Evolutionary conservation across 176 grass and related monocot genomes (phyloP).

Genomic region (Alopecurus myosuroides): DNA sequence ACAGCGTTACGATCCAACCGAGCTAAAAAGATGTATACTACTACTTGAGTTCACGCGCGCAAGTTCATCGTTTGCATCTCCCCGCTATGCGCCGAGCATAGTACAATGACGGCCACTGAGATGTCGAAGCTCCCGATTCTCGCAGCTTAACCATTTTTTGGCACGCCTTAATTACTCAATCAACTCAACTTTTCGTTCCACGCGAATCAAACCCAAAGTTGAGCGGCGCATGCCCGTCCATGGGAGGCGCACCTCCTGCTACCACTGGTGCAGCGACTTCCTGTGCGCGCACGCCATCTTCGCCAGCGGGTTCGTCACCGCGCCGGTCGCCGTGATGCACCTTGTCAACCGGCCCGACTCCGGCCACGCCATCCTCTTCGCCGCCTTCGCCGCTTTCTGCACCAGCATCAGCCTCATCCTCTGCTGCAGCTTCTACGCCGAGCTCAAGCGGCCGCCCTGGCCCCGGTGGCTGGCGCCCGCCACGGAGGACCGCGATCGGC

Average conservation of each 20-base stretch:
- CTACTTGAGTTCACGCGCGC: not conserved
- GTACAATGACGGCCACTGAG: not conserved
- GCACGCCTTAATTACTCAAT: not conserved
- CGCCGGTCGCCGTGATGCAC: conserved; percentile 18
- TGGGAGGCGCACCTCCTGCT: conserved; percentile 13
- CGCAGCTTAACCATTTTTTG: not conserved
- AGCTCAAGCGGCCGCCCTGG: conserved; percentile 29
- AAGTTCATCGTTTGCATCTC: conserved; percentile 19
- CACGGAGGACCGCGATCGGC: not conserved
- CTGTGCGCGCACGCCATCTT: conserved; percentile 31
- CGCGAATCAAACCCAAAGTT: not conserved
- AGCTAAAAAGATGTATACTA: not conserved
- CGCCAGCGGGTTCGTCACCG: conserved; percentile 24
- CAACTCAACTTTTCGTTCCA: not conserved
- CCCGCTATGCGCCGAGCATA: not conserved
- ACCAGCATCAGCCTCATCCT: conserved; percentile 18
- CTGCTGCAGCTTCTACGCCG: conserved; percentile 41
- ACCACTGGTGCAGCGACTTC: conserved; percentile 38
- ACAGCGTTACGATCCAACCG: not conserved
- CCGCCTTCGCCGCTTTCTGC: conserved; percentile 11
- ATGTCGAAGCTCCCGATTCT: not conserved
- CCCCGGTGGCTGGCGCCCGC: not conserved
- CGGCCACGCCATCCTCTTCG: conserved; percentile 15
- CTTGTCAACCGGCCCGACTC: conserved; percentile 10
- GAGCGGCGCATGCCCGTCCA: conserved; percentile 6